These are phyloP conservation scores for Turnera subulata DNA, from an alignment of 345 rosid species.

Conservation along the genomic window DNA sequence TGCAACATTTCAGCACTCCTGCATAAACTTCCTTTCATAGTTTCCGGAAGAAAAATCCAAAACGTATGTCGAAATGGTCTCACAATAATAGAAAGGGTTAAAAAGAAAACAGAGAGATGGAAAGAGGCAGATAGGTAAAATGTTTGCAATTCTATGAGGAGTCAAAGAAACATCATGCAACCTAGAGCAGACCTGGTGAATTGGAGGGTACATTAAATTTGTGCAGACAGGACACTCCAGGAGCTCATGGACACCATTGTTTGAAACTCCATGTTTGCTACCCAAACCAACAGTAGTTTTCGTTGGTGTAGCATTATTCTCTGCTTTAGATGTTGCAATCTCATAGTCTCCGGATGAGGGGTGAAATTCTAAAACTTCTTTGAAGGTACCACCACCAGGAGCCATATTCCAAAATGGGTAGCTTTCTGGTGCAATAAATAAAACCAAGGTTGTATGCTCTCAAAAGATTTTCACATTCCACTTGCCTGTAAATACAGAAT, in stretches of 20 bases:
- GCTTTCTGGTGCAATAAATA: conserved; percentile 5
- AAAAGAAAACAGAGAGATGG: no score
- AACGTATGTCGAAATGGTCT: no score
- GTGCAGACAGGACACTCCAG: conserved; percentile 33
- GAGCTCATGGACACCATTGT: conserved; percentile 33
- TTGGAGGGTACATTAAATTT: conserved; percentile 34
- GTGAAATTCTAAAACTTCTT: conserved; percentile 39
- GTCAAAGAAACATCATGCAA: background rate
- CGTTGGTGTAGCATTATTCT: conserved; percentile 14
- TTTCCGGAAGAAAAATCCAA: no score
- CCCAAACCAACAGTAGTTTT: conserved; percentile 26
- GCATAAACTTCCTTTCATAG: no score
- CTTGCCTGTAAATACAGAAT: conserved; percentile 15
- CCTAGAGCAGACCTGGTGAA: conserved; percentile 25
- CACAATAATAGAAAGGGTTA: no score
- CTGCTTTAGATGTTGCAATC: conserved; percentile 20
- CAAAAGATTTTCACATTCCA: conserved; percentile 6
- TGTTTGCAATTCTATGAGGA: background rate
- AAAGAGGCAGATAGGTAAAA: no score
- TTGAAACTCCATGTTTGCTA: conserved; percentile 37
- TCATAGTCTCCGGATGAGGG: conserved; percentile 19
- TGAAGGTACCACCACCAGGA: conserved; percentile 41
- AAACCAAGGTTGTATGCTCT: conserved; percentile 5
- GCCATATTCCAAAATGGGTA: conserved; percentile 32
- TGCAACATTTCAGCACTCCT: no score